These are phyloP conservation scores for Populus deltoides DNA, from an alignment of 345 rosid species.

Conservation along the genomic window DNA sequence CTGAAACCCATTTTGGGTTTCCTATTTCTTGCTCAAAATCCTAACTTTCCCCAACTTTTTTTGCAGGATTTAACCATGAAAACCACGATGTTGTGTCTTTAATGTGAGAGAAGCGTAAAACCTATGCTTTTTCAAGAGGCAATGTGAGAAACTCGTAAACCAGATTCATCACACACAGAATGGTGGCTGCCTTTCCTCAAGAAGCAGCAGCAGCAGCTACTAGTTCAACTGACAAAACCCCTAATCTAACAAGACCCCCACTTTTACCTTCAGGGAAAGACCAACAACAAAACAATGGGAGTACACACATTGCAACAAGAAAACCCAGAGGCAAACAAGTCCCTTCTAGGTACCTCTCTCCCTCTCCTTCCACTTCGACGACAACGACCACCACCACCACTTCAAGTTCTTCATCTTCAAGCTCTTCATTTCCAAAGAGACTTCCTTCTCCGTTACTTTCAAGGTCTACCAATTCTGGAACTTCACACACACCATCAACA, in stretches of 20 bases:
- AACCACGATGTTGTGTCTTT: constrained; percentile 1
- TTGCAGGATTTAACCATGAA: constrained; percentile 14
- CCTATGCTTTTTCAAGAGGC: constrained; percentile 21
- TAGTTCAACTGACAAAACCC: constrained; percentile 26
- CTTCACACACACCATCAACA: neutral
- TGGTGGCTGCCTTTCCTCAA: constrained; percentile 68
- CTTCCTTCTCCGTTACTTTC: constrained; percentile 64
- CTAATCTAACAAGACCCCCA: constrained; percentile 27
- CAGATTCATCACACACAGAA: constrained; percentile 24
- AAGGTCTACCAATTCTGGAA: constrained; percentile 40
- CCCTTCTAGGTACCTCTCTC: constrained; percentile 81
- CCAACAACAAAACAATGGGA: constrained; percentile 9
- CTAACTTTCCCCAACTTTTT: neutral
- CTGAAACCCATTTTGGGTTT: constrained; percentile 5
- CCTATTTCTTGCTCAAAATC: constrained; percentile 17
- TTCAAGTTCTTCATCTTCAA: constrained; percentile 36
- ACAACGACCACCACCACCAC: constrained; percentile 35
- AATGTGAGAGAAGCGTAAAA: constrained; percentile 17
- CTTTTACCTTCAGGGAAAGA: constrained; percentile 38
- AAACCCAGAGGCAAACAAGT: constrained; percentile 77
- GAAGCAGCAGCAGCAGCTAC: constrained; percentile 31
- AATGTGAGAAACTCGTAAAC: constrained; percentile 43
- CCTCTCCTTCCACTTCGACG: constrained; percentile 66
- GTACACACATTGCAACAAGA: constrained; percentile 22
- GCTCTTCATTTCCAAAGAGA: constrained; percentile 43